Evolutionary conservation across 139 green algal genomes (phyloP).

Genomic region (Axilococcus clingmanii): DNA sequence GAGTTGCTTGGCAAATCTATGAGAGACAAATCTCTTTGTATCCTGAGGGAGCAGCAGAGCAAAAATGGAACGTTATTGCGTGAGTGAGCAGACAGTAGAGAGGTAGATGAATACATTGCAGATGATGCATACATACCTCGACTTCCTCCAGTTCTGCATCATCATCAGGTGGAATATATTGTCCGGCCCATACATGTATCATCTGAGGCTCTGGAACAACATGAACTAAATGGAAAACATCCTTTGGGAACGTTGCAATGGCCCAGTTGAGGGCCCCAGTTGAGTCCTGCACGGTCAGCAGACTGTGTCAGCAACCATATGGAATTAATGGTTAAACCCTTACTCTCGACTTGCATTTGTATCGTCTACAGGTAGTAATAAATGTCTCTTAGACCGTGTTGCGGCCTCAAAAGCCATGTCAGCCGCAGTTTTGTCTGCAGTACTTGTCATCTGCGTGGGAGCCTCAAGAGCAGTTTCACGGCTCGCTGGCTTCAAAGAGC

Average conservation of each 20-base stretch:
- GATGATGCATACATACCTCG: too few relatives aligned
- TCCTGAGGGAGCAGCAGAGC: too few relatives aligned
- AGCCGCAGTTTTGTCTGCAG: too few relatives aligned
- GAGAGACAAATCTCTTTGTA: slow-evolving; percentile 23
- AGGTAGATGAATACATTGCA: too few relatives aligned
- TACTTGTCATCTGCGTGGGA: too few relatives aligned
- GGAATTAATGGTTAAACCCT: neutral
- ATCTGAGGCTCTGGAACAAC: slow-evolving; percentile 24
- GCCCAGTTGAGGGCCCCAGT: slow-evolving; percentile 15
- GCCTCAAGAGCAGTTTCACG: too few relatives aligned
- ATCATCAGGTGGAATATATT: slow-evolving; percentile 20
- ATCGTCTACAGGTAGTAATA: slow-evolving; percentile 18
- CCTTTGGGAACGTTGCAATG: neutral
- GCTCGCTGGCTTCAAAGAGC: too few relatives aligned
- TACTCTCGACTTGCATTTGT: neutral
- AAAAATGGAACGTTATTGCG: too few relatives aligned
- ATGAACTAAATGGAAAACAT: slow-evolving; percentile 26
- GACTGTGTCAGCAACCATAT: too few relatives aligned
- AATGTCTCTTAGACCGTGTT: too few relatives aligned
- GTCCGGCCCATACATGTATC: slow-evolving; percentile 23
- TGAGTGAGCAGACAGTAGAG: too few relatives aligned
- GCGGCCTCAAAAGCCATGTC: too few relatives aligned
- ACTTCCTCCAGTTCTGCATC: slow-evolving; percentile 19
- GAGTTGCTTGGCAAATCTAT: slow-evolving; percentile 20
- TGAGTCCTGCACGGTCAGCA: slow-evolving; percentile 13